phyloP scores from a whole-genome alignment of 2,329 filamentous ascomycete species.

The Paraconiothyrium sp. region DNA sequence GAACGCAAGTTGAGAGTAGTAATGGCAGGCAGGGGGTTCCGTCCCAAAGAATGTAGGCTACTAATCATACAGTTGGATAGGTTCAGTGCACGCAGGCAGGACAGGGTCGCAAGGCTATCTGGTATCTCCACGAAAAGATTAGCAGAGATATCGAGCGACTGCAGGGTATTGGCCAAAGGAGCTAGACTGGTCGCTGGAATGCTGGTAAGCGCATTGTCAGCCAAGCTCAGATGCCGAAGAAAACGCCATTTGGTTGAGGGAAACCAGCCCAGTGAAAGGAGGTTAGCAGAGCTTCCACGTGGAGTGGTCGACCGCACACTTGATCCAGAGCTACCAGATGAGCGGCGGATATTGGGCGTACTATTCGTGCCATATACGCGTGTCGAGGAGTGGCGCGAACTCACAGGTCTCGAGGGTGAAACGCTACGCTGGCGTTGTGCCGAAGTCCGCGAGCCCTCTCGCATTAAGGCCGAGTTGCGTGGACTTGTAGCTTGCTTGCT shows the following conservation, averaged over 20 bases:
- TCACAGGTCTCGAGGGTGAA: slow-evolving; percentile 80
- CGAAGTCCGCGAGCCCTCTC: slow-evolving; percentile 61
- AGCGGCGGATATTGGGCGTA: slow-evolving; percentile 80
- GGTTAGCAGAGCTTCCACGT: slow-evolving; percentile 78
- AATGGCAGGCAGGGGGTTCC: slow-evolving; percentile 90
- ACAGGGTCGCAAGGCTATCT: slow-evolving; percentile 85
- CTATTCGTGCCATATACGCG: slow-evolving; percentile 71
- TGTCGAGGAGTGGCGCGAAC: slow-evolving; percentile 75
- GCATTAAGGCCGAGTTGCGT: slow-evolving; percentile 59
- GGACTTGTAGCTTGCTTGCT: slow-evolving; percentile 62
- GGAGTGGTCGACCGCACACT: slow-evolving; percentile 66
- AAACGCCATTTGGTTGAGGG: slow-evolving; percentile 95
- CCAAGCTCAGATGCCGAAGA: slow-evolving; percentile 86
- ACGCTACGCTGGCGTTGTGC: slow-evolving; percentile 72
- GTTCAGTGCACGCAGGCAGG: slow-evolving; percentile 89
- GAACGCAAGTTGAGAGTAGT: slow-evolving; percentile 90
- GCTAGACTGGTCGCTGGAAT: slow-evolving; percentile 78
- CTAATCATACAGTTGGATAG: slow-evolving; percentile 98
- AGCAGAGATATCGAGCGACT: slow-evolving; percentile 89
- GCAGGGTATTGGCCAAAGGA: slow-evolving; percentile 85
- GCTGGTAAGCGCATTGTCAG: slow-evolving; percentile 88
- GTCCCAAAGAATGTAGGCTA: slow-evolving; percentile 84
- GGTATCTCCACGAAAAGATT: slow-evolving; percentile 96
- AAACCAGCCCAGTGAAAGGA: slow-evolving; percentile 75
- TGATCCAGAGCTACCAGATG: slow-evolving; percentile 93